Conservation (phyloP, 208 protist species). For the Pavlovales sp. region DNA sequence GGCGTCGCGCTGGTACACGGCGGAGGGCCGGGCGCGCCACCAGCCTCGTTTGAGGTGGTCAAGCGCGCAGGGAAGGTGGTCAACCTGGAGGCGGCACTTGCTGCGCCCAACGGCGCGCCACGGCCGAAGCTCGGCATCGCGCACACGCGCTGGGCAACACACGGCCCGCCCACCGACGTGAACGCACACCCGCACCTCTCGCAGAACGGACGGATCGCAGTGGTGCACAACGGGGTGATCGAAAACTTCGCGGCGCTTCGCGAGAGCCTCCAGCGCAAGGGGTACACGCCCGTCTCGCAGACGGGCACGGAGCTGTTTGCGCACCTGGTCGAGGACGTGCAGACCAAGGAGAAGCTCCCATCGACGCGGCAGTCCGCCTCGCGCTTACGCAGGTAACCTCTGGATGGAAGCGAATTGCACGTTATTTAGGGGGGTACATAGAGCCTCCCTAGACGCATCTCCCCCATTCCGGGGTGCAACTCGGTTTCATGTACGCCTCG, state of each 20-base stretch:
- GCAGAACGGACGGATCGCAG: constrained; percentile 69
- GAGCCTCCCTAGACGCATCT: no score
- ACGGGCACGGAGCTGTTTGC: constrained; percentile 90
- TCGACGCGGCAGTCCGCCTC: constrained; percentile 31
- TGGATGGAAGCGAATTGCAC: no score
- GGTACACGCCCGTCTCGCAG: constrained; percentile 75
- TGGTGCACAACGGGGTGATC: constrained; percentile 93
- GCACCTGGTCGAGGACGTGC: constrained; percentile 77
- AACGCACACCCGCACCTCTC: constrained; percentile 86
- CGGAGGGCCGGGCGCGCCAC: constrained; percentile 53
- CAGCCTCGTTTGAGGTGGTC: constrained; percentile 52
- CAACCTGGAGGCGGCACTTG: constrained; percentile 63
- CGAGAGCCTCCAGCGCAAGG: constrained; percentile 68
- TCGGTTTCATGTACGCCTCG: no score
- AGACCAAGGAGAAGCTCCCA: constrained; percentile 55
- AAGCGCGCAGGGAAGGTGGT: constrained; percentile 76
- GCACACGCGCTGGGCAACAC: constrained; percentile 95
- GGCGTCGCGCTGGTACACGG: constrained; percentile 69
- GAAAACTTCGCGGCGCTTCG: constrained; percentile 81
- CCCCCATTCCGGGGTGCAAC: no score
- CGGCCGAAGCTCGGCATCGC: constrained; percentile 69
- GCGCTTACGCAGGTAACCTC: constrained; percentile 30
- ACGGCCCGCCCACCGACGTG: constrained; percentile 79
- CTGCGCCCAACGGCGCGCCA: background rate
- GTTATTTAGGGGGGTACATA: no score